Evolutionary conservation across 176 grass and related monocot species (phyloP).

Genomic region (Phoenix dactylifera): DNA sequence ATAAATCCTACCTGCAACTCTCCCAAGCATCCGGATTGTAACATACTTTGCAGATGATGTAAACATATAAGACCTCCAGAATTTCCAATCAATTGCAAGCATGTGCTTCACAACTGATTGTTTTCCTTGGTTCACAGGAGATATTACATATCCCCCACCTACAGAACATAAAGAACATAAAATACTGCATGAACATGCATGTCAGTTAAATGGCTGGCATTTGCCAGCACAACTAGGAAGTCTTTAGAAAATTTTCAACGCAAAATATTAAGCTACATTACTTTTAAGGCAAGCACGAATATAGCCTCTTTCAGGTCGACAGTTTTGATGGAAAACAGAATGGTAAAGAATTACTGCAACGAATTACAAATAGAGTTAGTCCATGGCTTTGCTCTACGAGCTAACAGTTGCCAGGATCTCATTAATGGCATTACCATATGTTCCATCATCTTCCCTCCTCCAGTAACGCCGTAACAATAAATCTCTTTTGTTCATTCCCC

Average conservation of each 20-base stretch:
- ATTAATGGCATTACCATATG: conserved; percentile 5
- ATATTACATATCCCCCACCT: conserved; percentile 31
- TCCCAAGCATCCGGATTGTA: conserved; percentile 25
- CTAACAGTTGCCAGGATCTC: background rate
- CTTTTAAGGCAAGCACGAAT: conserved; percentile 97
- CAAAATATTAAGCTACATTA: conserved; percentile 60
- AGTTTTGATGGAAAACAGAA: conserved; percentile 90
- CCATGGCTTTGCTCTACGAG: background rate
- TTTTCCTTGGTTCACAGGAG: conserved; percentile 25
- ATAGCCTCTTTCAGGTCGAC: conserved; percentile 56
- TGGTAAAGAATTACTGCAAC: conserved; percentile 91
- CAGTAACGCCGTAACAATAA: conserved; percentile 14
- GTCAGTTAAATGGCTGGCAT: background rate
- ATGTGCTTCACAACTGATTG: conserved; percentile 27
- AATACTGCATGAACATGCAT: background rate
- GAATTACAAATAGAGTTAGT: conserved; percentile 13
- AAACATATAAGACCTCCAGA: conserved; percentile 26
- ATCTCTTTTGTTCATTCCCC: conserved; percentile 22
- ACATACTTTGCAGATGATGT: conserved; percentile 23
- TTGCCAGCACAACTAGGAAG: too few relatives aligned
- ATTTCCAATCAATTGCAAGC: conserved; percentile 30
- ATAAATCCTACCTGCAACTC: conserved; percentile 18
- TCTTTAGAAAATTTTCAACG: too few relatives aligned
- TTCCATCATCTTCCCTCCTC: conserved; percentile 31
- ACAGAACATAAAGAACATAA: background rate